A percentile compares a stretch with the other conserved stretches of the same genome.
Conservation (phyloP, 2,329 filamentous ascomycete genomes). For the Talaromyces marneffei region DNA sequence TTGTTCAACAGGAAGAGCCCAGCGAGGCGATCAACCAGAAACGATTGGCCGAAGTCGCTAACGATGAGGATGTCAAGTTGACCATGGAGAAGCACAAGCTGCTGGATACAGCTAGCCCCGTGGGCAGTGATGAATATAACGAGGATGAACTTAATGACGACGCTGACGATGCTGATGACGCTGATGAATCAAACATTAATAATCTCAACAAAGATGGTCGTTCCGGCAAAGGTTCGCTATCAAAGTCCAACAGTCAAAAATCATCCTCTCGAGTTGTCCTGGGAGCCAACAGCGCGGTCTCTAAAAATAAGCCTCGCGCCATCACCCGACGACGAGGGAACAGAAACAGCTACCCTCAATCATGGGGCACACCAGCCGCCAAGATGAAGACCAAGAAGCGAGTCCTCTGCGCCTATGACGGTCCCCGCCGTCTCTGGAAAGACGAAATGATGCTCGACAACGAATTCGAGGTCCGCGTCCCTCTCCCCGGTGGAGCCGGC, state of each 20-base stretch:
- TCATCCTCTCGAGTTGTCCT: conserved; percentile 45
- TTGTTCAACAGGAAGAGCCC: conserved; percentile 56
- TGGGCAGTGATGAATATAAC: conserved; percentile 40
- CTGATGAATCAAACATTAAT: conserved; percentile 2
- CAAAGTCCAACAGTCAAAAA: conserved; percentile 47
- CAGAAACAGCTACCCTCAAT: conserved; percentile 85
- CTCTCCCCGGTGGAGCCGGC: conserved; percentile 64
- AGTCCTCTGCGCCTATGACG: conserved; percentile 87
- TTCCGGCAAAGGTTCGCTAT: conserved; percentile 45
- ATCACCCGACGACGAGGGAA: conserved; percentile 70
- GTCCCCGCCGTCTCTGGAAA: conserved; percentile 80
- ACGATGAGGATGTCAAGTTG: conserved; percentile 52
- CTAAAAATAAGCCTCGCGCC: conserved; percentile 59
- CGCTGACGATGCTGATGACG: not conserved
- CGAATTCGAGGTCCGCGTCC: conserved; percentile 86
- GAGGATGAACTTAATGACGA: conserved; percentile 52
- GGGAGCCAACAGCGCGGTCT: conserved; percentile 41
- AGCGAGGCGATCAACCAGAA: conserved; percentile 54
- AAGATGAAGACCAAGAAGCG: conserved; percentile 99
- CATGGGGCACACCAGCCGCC: conserved; percentile 85
- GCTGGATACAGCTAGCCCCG: conserved; percentile 43
- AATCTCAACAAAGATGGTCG: conserved; percentile 28
- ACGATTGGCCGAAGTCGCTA: conserved; percentile 53
- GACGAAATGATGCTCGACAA: conserved; percentile 98
- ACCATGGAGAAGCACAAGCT: conserved; percentile 55